Evolutionary conservation across 495 filamentous ascomycete species (phyloP).

Genomic region (Penicillium mononematosum): DNA sequence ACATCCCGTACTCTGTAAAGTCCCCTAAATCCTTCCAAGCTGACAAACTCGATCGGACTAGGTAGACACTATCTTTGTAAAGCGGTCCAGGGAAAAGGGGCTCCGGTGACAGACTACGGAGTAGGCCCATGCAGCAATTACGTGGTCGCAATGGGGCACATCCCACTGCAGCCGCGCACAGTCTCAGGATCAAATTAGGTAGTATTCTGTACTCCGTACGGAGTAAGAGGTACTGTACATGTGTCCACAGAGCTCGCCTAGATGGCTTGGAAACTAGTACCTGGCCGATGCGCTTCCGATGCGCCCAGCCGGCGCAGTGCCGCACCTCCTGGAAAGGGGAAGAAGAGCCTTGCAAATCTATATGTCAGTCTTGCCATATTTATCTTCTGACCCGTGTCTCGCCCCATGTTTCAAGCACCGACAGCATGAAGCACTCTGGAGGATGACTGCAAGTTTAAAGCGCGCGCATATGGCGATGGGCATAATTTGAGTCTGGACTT

Average conservation of each 20-base stretch:
- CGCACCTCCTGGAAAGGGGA: slow-evolving; percentile 1
- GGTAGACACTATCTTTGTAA: background rate
- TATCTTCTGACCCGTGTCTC: slow-evolving; percentile 3
- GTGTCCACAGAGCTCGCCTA: slow-evolving; percentile 11
- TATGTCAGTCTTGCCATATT: background rate
- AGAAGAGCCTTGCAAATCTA: slow-evolving; percentile 2
- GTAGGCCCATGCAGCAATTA: slow-evolving; percentile 10
- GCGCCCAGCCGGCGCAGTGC: slow-evolving; percentile 12
- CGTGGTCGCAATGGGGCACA: slow-evolving; percentile 8
- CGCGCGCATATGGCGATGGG: slow-evolving; percentile 14
- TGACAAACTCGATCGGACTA: slow-evolving; percentile 7
- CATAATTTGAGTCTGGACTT: slow-evolving; percentile 9
- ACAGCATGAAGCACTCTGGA: background rate
- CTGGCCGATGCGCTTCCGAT: slow-evolving; percentile 15
- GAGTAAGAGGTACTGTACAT: background rate
- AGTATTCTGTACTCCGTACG: background rate
- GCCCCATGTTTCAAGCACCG: slow-evolving; percentile 12
- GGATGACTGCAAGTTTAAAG: slow-evolving; percentile 2
- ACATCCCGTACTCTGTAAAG: slow-evolving; percentile 5
- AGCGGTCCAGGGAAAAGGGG: slow-evolving; percentile 13
- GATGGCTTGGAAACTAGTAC: slow-evolving; percentile 27
- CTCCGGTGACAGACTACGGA: slow-evolving; percentile 2
- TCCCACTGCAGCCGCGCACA: slow-evolving; percentile 1
- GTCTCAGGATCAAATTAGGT: background rate
- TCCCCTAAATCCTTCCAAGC: background rate